Evolutionary conservation across 1,284 basidiomycete species (phyloP).

Genomic region (Ceratobasidium sp.): DNA sequence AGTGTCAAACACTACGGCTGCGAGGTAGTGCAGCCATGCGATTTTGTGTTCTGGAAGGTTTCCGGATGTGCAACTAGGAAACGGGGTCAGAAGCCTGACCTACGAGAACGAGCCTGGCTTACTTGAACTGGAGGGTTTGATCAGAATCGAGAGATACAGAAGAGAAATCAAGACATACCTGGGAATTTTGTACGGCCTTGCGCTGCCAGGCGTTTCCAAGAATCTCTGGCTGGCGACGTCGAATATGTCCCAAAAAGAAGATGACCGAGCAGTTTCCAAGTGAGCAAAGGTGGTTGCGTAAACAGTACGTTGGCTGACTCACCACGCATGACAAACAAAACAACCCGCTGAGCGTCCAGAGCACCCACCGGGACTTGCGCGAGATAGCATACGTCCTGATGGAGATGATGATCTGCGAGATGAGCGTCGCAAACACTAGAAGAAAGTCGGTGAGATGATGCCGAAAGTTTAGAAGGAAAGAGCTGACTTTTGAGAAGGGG

Average conservation of each 20-base stretch:
- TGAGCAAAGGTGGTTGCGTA: background rate
- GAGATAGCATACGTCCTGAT: slow-evolving; percentile 45
- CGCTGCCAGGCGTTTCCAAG: slow-evolving; percentile 39
- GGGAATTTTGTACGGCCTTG: slow-evolving; percentile 34
- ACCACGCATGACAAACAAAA: slow-evolving; percentile 38
- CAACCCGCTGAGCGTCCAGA: slow-evolving; percentile 12
- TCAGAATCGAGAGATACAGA: background rate
- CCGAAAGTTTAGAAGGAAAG: background rate
- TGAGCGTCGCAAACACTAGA: slow-evolving; percentile 41
- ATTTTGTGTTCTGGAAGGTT: slow-evolving; percentile 40
- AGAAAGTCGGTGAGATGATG: background rate
- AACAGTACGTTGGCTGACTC: background rate
- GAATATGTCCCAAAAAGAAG: background rate
- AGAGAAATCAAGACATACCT: slow-evolving; percentile 50
- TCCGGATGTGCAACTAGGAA: slow-evolving; percentile 37
- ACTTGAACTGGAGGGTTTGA: background rate
- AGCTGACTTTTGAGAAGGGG: slow-evolving; percentile 37
- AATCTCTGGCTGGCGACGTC: slow-evolving; percentile 11
- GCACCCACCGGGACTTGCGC: slow-evolving; percentile 41
- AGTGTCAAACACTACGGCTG: slow-evolving; percentile 40
- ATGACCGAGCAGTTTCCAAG: slow-evolving; percentile 1
- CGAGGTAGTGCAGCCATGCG: slow-evolving; percentile 46
- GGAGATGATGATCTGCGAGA: slow-evolving; percentile 43
- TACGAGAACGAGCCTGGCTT: background rate
- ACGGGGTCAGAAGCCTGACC: background rate